Evolutionary conservation across 108 stramenopile genomes (phyloP).

Genomic region (Nannochloropsis gaditana): DNA sequence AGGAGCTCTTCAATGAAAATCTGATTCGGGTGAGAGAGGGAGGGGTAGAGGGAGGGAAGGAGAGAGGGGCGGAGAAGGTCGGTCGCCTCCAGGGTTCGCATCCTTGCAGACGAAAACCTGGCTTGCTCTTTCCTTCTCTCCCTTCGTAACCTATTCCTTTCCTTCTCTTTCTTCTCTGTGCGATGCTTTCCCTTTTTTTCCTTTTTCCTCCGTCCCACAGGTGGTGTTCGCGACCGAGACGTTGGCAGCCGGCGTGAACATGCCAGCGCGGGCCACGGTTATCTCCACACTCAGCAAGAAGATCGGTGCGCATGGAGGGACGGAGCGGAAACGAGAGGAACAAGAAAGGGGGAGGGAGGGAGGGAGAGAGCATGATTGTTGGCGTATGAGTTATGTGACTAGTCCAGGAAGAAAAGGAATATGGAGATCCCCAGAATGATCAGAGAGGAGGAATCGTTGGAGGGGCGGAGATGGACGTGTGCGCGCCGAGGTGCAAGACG

Average conservation of each 20-base stretch:
- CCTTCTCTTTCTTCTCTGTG: background rate
- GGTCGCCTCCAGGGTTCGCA: background rate
- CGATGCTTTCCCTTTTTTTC: background rate
- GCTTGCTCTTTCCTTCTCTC: background rate
- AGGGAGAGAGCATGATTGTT: background rate
- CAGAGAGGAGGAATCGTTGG: too few relatives aligned
- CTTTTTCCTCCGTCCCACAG: constrained; percentile 11
- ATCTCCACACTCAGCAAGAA: constrained; percentile 74
- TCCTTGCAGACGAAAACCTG: background rate
- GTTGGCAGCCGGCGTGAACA: constrained; percentile 86
- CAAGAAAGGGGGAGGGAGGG: background rate
- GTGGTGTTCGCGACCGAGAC: constrained; percentile 88
- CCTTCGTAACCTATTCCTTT: background rate
- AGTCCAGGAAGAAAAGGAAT: too few relatives aligned
- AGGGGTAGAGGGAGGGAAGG: background rate
- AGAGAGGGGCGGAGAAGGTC: background rate
- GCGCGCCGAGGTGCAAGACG: too few relatives aligned
- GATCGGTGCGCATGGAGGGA: constrained; percentile 54
- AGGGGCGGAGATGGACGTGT: too few relatives aligned
- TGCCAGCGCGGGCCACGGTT: constrained; percentile 74
- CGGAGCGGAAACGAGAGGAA: background rate
- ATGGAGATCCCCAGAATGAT: too few relatives aligned
- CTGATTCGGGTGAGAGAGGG: constrained; percentile 64
- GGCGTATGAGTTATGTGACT: too few relatives aligned
- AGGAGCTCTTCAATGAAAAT: constrained; percentile 69